Base-by-base conservation (phyloP, 2,329 filamentous ascomycete genomes). In the Chalaropsis thielavioides region DNA sequence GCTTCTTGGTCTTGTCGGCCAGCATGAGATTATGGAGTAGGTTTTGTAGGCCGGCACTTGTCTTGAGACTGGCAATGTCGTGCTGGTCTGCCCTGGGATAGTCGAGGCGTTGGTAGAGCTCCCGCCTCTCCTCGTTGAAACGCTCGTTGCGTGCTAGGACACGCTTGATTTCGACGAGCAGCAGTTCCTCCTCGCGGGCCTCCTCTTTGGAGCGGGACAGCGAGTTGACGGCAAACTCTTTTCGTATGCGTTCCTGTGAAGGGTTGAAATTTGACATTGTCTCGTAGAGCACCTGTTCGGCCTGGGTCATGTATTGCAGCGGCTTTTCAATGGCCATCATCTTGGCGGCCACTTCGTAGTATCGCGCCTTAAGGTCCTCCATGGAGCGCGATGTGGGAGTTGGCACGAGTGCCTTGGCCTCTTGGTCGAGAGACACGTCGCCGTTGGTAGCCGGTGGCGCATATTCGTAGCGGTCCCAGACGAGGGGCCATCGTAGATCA, bases 391-490 rank as follows among this genome's bases (percentile, higher is more conserved):
- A 74, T 65, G 80, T 82, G 2, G 77, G 72, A 4, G 79, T 78
- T 0, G 80, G 74, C 40, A 85, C 77, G 35, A 86, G 75, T 1
- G 81, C 82, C 62, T 79, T 83, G 66, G 75, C 77, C 68, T 78
- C 76, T 56, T 76, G 76, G 46, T 79, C 76, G 19, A 72, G 75
- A 3, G 77, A 76, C 1, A 77, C 76, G 60, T 80, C 76, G 63
- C 75, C 76, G 60, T 78, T 76, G 1, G 75, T 74, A 1, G 76
- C 72, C 38, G 77, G 75, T 2, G 81, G 78, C 3, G 73, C 76
- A 73, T 83, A 95, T 64, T 95, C 89, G 76, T 96, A 99, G 66
- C 92, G 88, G 74, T 99, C 94, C 79, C 87, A 90, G 67, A 99
- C 89, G 17, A 97, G 74, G 2, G 92, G 82, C 91, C 94, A 99